phyloP scores from a whole-genome alignment of 306 rosid genomes.

The Quercus ilex region DNA sequence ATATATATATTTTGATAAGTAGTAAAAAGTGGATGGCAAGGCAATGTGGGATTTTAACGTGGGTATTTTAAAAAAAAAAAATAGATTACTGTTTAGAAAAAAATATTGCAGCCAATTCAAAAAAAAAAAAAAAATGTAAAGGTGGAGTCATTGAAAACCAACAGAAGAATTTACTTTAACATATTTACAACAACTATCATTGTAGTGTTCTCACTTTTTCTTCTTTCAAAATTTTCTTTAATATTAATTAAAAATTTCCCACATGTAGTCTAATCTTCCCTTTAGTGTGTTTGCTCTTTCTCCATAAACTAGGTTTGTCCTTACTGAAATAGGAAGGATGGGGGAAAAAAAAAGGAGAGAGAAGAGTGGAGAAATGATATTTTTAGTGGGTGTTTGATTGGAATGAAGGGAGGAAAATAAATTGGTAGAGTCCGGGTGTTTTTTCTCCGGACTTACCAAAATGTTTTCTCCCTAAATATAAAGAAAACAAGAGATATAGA shows the following conservation, averaged over 20 bases:
- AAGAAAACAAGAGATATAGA: no score
- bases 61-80: no score
- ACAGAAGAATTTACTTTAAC: neutral
- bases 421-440: no score
- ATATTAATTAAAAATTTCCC: neutral
- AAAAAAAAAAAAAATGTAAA: no score
- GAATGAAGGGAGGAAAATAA: no score
- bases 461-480: rapidly evolving
- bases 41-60: no score
- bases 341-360: no score
- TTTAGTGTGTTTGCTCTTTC: neutral
- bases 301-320: neutral
- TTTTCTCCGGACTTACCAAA: rapidly evolving
- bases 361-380: neutral
- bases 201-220: neutral
- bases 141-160: no score
- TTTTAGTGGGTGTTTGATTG: neutral
- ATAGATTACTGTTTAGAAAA: no score
- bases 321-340: neutral
- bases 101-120: no score
- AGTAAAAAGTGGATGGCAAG: no score
- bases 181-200: neutral
- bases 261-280: neutral
- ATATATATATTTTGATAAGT: no score
- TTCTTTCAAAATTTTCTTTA: neutral